Evolutionary conservation across 106 monocot genomes (phyloP).

Genomic region (Narthecium ossifragum): DNA sequence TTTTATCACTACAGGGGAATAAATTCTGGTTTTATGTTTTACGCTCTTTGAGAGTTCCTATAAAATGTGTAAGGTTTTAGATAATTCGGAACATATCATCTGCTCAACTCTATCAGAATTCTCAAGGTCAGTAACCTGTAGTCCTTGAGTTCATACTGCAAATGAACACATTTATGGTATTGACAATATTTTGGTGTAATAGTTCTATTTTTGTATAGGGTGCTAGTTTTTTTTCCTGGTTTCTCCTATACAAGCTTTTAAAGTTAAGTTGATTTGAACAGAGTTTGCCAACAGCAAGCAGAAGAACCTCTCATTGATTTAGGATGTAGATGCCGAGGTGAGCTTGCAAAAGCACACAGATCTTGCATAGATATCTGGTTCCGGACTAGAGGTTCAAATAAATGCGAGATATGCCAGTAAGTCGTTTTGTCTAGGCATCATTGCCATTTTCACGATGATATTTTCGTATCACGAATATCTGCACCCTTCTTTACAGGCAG

Average conservation of each 20-base stretch:
- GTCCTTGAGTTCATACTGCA: too few relatives aligned
- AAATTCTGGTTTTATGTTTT: too few relatives aligned
- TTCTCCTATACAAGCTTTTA: background rate
- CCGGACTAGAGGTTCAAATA: slow-evolving; percentile 84
- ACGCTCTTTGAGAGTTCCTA: too few relatives aligned
- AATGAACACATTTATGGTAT: background rate
- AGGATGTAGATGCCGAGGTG: slow-evolving; percentile 90
- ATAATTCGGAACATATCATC: too few relatives aligned
- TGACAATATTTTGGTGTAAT: background rate
- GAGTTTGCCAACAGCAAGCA: slow-evolving; percentile 79
- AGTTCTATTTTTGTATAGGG: background rate
- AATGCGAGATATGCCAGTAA: slow-evolving; percentile 99
- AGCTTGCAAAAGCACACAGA: slow-evolving; percentile 73
- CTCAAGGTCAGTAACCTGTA: background rate
- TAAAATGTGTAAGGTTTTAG: too few relatives aligned
- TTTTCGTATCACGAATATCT: background rate
- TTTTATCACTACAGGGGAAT: too few relatives aligned
- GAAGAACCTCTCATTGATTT: slow-evolving; percentile 79
- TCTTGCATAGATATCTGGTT: slow-evolving; percentile 91
- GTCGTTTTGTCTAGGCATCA: slow-evolving; percentile 6
- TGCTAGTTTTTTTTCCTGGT: background rate
- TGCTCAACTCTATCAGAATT: background rate
- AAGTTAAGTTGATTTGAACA: slow-evolving; percentile 7
- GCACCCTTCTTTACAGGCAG: slow-evolving; percentile 46
- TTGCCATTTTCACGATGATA: background rate